These are phyloP conservation scores for Garcileccinum viscosum DNA, from an alignment of 1,284 basidiomycete species.

Conservation along the genomic window DNA sequence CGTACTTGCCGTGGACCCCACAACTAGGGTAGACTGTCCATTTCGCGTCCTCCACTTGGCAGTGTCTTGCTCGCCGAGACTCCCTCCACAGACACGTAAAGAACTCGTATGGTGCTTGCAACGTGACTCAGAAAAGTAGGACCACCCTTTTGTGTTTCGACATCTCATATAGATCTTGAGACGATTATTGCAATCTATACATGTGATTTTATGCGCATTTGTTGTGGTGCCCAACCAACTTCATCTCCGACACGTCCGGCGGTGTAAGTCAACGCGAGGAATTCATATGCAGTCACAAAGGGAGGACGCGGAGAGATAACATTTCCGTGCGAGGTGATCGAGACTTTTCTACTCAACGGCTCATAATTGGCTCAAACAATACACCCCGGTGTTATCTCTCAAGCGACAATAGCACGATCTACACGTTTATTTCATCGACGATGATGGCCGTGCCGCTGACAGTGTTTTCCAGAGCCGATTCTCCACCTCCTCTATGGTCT, in stretches of 20 bases:
- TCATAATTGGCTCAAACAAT: too few species aligned
- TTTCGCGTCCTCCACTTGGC: too few species aligned
- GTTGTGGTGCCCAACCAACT: background rate
- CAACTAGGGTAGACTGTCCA: too few species aligned
- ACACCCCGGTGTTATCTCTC: too few species aligned
- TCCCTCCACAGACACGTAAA: slow-evolving; percentile 36
- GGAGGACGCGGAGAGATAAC: background rate
- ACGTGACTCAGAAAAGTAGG: background rate
- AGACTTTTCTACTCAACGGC: too few species aligned
- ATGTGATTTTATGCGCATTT: background rate
- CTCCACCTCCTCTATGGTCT: slow-evolving; percentile 64
- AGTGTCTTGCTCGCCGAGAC: slow-evolving; percentile 33
- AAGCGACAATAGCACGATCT: background rate
- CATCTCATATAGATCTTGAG: background rate
- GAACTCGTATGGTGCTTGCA: slow-evolving; percentile 24
- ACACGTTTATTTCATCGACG: slow-evolving; percentile 3
- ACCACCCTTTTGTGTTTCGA: background rate
- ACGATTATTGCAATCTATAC: too few species aligned
- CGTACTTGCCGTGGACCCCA: too few species aligned
- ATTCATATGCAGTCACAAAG: background rate
- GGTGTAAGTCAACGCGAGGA: background rate
- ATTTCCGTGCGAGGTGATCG: background rate
- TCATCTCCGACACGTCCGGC: too few species aligned
- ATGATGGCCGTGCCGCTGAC: slow-evolving; percentile 1
- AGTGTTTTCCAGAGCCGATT: slow-evolving; percentile 61